Evolutionary conservation across 129 eudicot genomes (phyloP), one percentile per base, ranked within the genome.

Genomic region (Pittosporum tobira): DNA sequence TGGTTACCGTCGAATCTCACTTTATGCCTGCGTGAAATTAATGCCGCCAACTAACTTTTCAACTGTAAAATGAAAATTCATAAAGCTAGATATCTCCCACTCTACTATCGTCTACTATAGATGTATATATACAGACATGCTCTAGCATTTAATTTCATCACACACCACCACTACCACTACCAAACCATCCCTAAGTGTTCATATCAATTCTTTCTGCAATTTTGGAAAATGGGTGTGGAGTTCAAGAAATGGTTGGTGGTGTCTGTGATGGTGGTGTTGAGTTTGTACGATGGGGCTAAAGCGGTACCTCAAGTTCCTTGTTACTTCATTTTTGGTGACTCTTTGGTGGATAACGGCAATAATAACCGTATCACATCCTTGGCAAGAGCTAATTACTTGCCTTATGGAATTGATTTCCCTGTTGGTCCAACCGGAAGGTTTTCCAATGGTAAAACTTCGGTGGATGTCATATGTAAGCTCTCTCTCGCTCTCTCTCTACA

Each of bases 331-430:
- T 62, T 62, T 47, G 67, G 67, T 4, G 67, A 62, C 24, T 62
- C 67, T 14, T 62, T 62, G 46, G 67, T 62, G 18, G 67, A 62
- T 24, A 62, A 62, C 11, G 67, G 67, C 12, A 62, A 62, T 24
- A 62, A 62, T 48, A 62, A 62, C 14, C 40, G 19, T 14, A 62
- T 62, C 0, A 31, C 57, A 15, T 62, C 67, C 2, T 29, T 62
- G 57, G 67, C 67, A 0, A 62, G 20, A 48, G 67, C 67, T 22
- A 62, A 62, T 25, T 62, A 62, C 57, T 12, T 23, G 47, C 67
- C 67, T 48, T 62, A 62, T 47, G 67, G 67, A 30, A 62, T 62
- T 19, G 67, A 62, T 31, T 62, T 47, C 42, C 67, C 67, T 13
- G 28, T 8, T 2, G 67, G 67, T 19, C 47, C 67, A 14, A 62